Base-by-base conservation (phyloP, 1,139 yeast genomes). In the Protomyces gravidus region DNA sequence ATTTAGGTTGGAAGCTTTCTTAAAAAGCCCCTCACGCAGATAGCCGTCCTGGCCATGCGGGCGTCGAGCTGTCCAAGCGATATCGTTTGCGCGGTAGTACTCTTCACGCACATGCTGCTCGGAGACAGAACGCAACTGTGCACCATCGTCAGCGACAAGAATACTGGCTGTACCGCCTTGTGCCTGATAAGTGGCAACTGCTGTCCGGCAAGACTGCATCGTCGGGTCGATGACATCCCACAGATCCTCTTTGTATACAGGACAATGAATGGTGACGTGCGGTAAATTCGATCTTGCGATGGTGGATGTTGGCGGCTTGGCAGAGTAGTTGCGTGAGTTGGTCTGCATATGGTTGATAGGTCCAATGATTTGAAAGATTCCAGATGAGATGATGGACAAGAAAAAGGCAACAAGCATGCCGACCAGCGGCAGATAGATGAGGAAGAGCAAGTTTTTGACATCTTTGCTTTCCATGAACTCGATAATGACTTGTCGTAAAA, bases 151-250 rank as follows among this genome's bases (percentile, higher is more conserved):
- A 21, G 63, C 61, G 32, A 63, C 53, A 26, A 63, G 58, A 6
- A 63, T 52, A 13, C 23, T 45, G 9, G 65, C 65, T 26, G 63
- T 61, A 2, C 65, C 65, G 9, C 65, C 65, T 27, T 62, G 65
- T 7, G 63, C 60, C 26, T 63, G 64, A 45, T 63, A 63, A 5
- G 65, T 63, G 19, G 64, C 61, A 11, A 63, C 52, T 6, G 65
- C 65, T 4, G 59, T 57, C 15, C 62, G 55, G 17, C 63, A 53
- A 1, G 64, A 62, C 33, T 61, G 63, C 48, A 63, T 45, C 17
- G 64, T 63, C 7, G 63, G 65, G 36, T 63, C 59, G 17, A 63
- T 61, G 13, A 61, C 63, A 15, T 55, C 61, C 32, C 30, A 46
- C 30, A 63, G 33, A 19, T 58, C 53, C 25, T 63, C 63, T 53